Base-by-base conservation (phyloP, 2,329 filamentous ascomycete species). In the Lachnellula cervina region DNA sequence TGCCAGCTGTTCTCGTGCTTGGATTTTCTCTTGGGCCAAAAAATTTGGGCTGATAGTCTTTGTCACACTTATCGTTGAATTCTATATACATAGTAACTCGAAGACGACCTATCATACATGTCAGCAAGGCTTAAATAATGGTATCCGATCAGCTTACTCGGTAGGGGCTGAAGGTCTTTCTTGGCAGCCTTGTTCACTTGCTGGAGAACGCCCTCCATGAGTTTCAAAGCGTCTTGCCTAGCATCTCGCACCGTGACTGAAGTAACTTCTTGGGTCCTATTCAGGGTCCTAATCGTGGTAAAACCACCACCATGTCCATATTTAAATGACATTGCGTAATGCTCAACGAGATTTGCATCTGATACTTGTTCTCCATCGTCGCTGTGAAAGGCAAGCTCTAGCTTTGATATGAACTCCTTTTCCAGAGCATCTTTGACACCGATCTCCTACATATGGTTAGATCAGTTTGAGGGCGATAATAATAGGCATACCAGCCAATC, bases 351-450 rank as follows among this genome's bases (percentile, higher is more conserved):
- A 28, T 62, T 59, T 21, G 45, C 48, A 11, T 56, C 51, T 17
- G 52, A 46, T 7, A 61, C 49, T 25, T 45, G 40, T n/a, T 47
- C 17, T 17, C 56, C 56, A 47, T 63, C 57, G 14, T 54, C 37
- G 5, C 47, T 35, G 51, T 66, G 61, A 13, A 67, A 49, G 17
- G 61, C 60, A n/a, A 67, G 58, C 40, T 66, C 60, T 6, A 67
- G 55, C 47, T 62, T 65, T 13, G 51, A 51, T 4, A 67, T 35
- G 38, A 59, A 66, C 28, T 59, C 59, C 16, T 54, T 55, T 23
- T 60, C 51, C 9, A 67, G 47, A 17, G 63, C 64, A 52, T 63
- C 54, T 5, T 57, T 50, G 16, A 60, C 64, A 14, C 63, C 62
- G 35, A 53, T 51, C 47, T 67, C 65, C 65, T 66, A 52, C 4